phyloP scores from a whole-genome alignment of 805 yeast genomes.

The Zygosaccharomyces lentus region DNA sequence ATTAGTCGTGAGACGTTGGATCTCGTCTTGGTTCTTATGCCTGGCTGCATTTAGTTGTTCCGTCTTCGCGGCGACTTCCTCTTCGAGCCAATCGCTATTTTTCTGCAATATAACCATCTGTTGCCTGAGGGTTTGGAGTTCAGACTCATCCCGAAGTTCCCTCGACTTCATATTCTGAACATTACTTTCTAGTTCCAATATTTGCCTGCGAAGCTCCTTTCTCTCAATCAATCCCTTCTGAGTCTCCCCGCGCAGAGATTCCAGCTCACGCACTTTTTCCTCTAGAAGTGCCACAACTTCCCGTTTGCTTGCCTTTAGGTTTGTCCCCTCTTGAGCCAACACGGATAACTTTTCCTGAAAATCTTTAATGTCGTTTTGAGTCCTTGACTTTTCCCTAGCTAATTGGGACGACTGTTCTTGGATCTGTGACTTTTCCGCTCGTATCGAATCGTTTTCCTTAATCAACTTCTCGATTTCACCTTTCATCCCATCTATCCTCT shows the following conservation, averaged over 20 bases:
- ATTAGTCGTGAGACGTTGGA: slow-evolving; percentile 58
- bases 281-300: slow-evolving; percentile 24
- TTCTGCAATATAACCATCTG: slow-evolving; percentile 31
- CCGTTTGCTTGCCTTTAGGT: slow-evolving; percentile 21
- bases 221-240: slow-evolving; percentile 23
- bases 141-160: slow-evolving; percentile 32
- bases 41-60: slow-evolving; percentile 10
- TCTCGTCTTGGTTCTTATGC: slow-evolving; percentile 45
- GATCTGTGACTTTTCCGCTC: slow-evolving; percentile 19
- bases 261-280: slow-evolving; percentile 32
- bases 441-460: slow-evolving; percentile 22
- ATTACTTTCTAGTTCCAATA: slow-evolving; percentile 39
- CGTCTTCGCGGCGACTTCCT: slow-evolving; percentile 9
- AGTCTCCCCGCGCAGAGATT: slow-evolving; percentile 21
- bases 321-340: slow-evolving; percentile 14
- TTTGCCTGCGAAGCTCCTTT: slow-evolving; percentile 38
- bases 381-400: slow-evolving; percentile 13
- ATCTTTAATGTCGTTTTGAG: slow-evolving; percentile 9
- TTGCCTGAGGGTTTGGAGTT: slow-evolving; percentile 38
- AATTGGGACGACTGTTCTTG: slow-evolving; percentile 21
- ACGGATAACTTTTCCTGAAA: slow-evolving; percentile 9
- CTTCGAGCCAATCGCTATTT: slow-evolving; percentile 33
- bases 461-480: slow-evolving; percentile 27
- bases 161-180: slow-evolving; percentile 33
- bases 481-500: slow-evolving; percentile 34